Conservation (phyloP, 73 alveolate species). For the Uronychia binucleata region DNA sequence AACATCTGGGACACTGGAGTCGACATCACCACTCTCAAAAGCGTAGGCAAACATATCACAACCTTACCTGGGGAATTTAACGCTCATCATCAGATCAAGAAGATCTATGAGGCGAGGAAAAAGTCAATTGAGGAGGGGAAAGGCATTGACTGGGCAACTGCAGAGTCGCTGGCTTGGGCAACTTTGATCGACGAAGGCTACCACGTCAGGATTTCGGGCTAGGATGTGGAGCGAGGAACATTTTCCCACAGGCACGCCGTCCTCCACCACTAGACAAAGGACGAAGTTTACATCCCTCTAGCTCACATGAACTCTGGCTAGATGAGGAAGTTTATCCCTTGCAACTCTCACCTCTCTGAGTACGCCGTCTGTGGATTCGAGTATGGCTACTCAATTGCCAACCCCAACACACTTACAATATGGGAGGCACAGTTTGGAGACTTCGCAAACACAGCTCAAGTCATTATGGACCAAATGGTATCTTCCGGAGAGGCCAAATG, state of each 20-base stretch:
- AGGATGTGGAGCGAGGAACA: slow-evolving; percentile 98
- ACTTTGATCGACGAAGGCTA: slow-evolving; percentile 86
- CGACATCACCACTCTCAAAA: slow-evolving; percentile 39
- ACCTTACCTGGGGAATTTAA: slow-evolving; percentile 70
- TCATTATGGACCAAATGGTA: slow-evolving; percentile 85
- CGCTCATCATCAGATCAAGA: slow-evolving; percentile 72
- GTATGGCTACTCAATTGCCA: slow-evolving; percentile 83
- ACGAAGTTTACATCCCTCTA: slow-evolving; percentile 56
- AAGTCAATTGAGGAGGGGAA: slow-evolving; percentile 83
- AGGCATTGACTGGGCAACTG: slow-evolving; percentile 95
- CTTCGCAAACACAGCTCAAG: slow-evolving; percentile 85
- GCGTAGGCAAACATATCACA: slow-evolving; percentile 59
- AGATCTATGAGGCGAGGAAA: slow-evolving; percentile 68
- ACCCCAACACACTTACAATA: slow-evolving; percentile 80
- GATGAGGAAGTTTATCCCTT: slow-evolving; percentile 42
- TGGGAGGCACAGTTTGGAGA: slow-evolving; percentile 98
- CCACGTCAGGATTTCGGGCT: slow-evolving; percentile 89
- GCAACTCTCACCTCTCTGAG: slow-evolving; percentile 60
- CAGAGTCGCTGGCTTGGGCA: slow-evolving; percentile 95
- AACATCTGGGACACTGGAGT: slow-evolving; percentile 80
- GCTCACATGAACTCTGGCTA: slow-evolving; percentile 19
- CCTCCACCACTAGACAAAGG: slow-evolving; percentile 66
- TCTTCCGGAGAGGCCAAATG: slow-evolving; percentile 94
- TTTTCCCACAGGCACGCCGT: slow-evolving; percentile 94
- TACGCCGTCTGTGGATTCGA: slow-evolving; percentile 80